phyloP scores from a whole-genome alignment of 805 yeast genomes.

The Cyberlindnera sargentensis region DNA sequence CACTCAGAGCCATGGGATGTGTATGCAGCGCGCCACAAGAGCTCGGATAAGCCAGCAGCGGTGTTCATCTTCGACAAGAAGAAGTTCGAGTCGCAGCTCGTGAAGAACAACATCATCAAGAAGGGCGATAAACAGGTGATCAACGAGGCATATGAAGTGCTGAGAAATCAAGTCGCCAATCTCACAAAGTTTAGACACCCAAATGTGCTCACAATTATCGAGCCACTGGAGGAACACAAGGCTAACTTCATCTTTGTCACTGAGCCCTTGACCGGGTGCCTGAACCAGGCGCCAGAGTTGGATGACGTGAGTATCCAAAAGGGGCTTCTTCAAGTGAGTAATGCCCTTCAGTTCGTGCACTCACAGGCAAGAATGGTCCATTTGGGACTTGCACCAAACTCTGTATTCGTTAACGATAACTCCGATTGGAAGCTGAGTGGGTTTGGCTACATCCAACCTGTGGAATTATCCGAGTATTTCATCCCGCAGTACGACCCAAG shows the following conservation, averaged over 20 bases:
- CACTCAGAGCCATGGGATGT: constrained; percentile 77
- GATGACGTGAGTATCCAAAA: constrained; percentile 73
- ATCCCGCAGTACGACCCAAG: constrained; percentile 70
- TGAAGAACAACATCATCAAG: constrained; percentile 41
- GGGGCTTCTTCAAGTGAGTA: constrained; percentile 72
- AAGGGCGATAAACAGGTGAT: constrained; percentile 42
- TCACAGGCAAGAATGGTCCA: constrained; percentile 69
- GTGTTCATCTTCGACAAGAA: constrained; percentile 85
- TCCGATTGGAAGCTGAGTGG: constrained; percentile 96
- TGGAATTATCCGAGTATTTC: constrained; percentile 48
- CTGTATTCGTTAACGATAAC: constrained; percentile 69
- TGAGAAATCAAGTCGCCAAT: constrained; percentile 62
- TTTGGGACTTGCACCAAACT: constrained; percentile 68
- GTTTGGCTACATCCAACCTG: constrained; percentile 47
- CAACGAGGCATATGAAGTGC: constrained; percentile 57
- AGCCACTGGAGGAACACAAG: constrained; percentile 84
- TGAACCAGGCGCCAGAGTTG: constrained; percentile 43
- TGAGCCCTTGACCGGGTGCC: constrained; percentile 61
- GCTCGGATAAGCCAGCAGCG: constrained; percentile 58
- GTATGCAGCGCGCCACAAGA: constrained; percentile 72
- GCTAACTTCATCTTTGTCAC: constrained; percentile 75
- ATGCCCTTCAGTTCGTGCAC: constrained; percentile 80
- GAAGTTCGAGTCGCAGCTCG: constrained; percentile 52
- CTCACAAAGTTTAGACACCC: constrained; percentile 87
- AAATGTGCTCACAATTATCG: constrained; percentile 71